Percentiles rank a stretch among this genome's conserved stretches.
These are phyloP conservation scores for Butyriboletus appendiculatus DNA, from an alignment of 1,284 basidiomycete genomes.

Conservation along the genomic window DNA sequence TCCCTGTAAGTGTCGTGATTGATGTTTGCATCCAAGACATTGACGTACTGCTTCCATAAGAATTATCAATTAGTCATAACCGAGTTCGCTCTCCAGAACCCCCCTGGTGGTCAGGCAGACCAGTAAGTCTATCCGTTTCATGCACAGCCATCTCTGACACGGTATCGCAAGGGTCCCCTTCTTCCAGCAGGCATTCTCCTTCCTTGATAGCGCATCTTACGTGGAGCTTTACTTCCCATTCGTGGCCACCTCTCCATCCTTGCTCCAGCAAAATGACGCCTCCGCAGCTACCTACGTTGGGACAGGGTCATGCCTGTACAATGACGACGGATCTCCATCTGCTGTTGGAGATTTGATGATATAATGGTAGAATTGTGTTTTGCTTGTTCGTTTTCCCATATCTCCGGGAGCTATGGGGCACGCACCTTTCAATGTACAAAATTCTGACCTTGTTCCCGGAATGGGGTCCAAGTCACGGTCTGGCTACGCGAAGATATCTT, in stretches of 20 bases:
- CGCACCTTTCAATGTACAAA: no score
- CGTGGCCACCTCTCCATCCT: slow-evolving; percentile 31
- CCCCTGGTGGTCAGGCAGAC: slow-evolving; percentile 34
- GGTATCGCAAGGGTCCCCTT: slow-evolving; percentile 27
- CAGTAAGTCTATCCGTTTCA: slow-evolving; percentile 27
- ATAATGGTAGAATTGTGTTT: neutral
- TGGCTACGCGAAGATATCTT: slow-evolving; percentile 5
- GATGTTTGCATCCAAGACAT: neutral
- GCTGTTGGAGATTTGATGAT: slow-evolving; percentile 29
- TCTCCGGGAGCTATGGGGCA: neutral
- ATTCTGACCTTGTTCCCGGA: no score
- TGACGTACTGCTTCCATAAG: slow-evolving; percentile 12
- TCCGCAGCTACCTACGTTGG: slow-evolving; percentile 14
- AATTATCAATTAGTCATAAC: slow-evolving; percentile 25
- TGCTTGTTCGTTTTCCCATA: neutral
- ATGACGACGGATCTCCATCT: slow-evolving; percentile 24
- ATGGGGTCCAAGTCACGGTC: neutral
- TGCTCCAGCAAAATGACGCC: slow-evolving; percentile 20
- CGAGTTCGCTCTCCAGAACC: slow-evolving; percentile 37
- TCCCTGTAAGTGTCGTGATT: slow-evolving; percentile 24
- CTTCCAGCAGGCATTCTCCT: slow-evolving; percentile 34
- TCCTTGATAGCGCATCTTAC: slow-evolving; percentile 32
- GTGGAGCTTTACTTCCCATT: slow-evolving; percentile 40
- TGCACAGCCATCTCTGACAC: slow-evolving; percentile 3
- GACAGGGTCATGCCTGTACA: slow-evolving; percentile 34